phyloP scores from a whole-genome alignment of 257 asterid species.

The Striga asiatica region DNA sequence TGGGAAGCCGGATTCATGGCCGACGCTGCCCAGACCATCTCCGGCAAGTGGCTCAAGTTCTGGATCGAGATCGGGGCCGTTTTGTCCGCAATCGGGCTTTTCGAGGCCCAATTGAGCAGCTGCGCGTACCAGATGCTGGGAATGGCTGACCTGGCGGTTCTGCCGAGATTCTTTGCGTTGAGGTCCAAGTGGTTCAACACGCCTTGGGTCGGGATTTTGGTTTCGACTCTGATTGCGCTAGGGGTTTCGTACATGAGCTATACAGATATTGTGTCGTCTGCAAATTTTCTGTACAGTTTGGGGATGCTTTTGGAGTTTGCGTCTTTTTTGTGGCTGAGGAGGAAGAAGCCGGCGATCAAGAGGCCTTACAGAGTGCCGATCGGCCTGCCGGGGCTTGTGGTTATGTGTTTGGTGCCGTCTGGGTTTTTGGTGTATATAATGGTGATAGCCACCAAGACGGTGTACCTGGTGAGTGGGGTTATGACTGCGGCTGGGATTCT shows the following conservation, averaged over 20 bases:
- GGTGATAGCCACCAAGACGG: constrained; percentile 41
- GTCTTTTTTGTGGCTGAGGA: constrained; percentile 54
- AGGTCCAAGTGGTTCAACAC: constrained; percentile 57
- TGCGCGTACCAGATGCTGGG: constrained; percentile 43
- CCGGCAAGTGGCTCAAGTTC: constrained; percentile 58
- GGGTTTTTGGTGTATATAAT: constrained; percentile 49
- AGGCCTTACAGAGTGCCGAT: constrained; percentile 64
- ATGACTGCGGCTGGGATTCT: constrained; percentile 40
- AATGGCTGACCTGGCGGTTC: constrained; percentile 44
- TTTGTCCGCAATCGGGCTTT: constrained; percentile 44
- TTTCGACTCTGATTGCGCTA: constrained; percentile 40
- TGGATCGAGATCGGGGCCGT: constrained; percentile 71
- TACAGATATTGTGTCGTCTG: constrained; percentile 38
- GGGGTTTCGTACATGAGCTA: constrained; percentile 51
- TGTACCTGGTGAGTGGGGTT: constrained; percentile 35
- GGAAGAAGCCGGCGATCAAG: constrained; percentile 33
- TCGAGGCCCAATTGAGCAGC: constrained; percentile 66
- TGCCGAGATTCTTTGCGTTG: constrained; percentile 31
- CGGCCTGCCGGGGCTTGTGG: constrained; percentile 21
- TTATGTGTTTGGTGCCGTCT: constrained; percentile 57
- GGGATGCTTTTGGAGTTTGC: constrained; percentile 72
- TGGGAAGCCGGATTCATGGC: constrained; percentile 72
- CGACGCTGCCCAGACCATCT: constrained; percentile 34
- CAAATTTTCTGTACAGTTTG: constrained; percentile 57
- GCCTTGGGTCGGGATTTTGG: constrained; percentile 61